Percentiles rank a stretch among this genome's conserved stretches.
These are phyloP conservation scores for Hebeloma cylindrosporum DNA, from an alignment of 768 basidiomycete species.

Conservation along the genomic window DNA sequence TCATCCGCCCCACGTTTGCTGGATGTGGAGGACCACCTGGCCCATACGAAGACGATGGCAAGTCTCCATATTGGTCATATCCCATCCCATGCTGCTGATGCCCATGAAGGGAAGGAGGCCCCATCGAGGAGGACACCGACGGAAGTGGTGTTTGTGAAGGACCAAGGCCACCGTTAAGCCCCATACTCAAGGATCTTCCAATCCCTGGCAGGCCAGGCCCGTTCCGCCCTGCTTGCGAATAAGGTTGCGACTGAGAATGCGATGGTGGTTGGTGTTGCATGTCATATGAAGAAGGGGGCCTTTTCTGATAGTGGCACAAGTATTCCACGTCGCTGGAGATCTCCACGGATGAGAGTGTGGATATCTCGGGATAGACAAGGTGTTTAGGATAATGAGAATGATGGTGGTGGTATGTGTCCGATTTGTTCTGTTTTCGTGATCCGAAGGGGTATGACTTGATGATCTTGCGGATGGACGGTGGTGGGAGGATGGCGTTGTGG, in stretches of 20 bases:
- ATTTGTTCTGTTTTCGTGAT: conserved; percentile 28
- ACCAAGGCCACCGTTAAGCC: too few species aligned
- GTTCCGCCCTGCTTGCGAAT: too few species aligned
- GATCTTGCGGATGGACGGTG: conserved; percentile 68
- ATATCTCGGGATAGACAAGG: conserved; percentile 45
- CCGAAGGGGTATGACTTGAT: conserved; percentile 58
- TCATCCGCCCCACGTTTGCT: conserved; percentile 14
- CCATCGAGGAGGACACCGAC: conserved; percentile 14
- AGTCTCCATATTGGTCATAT: conserved; percentile 21
- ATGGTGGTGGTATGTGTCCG: conserved; percentile 19
- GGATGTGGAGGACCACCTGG: conserved; percentile 10
- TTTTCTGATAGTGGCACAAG: conserved; percentile 44
- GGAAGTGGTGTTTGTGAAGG: conserved; percentile 13
- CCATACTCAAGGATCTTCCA: conserved; percentile 13
- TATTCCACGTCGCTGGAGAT: conserved; percentile 55
- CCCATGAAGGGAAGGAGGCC: conserved; percentile 16
- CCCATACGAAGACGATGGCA: conserved; percentile 12
- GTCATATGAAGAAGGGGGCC: conserved; percentile 15
- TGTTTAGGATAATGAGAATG: conserved; percentile 26
- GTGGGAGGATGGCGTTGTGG: conserved; percentile 37
- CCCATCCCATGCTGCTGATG: conserved; percentile 18
- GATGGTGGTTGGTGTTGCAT: conserved; percentile 16
- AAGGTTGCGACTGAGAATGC: conserved; percentile 15
- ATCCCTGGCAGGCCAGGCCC: too few species aligned
- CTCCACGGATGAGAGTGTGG: conserved; percentile 47